A percentile compares a stretch with the other conserved stretches of the same genome.
Conservation (phyloP, 2,329 filamentous ascomycete species). For the Anthostomella pinea region DNA sequence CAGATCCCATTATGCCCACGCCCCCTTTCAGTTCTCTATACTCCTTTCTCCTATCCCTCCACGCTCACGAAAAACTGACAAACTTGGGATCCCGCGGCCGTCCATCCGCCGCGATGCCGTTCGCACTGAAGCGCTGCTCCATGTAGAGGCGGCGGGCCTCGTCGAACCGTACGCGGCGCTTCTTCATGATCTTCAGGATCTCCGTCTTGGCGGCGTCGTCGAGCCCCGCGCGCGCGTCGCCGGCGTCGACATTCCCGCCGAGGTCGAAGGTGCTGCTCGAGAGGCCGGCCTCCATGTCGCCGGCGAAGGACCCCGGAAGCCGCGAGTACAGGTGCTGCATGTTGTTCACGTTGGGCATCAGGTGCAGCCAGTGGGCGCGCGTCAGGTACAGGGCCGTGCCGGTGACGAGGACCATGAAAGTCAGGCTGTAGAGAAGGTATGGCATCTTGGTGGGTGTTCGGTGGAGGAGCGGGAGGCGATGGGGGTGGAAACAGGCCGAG, state of each 20-base stretch:
- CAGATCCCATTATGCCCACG: neutral
- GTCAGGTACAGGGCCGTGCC: slow-evolving; percentile 80
- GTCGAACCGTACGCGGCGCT: slow-evolving; percentile 77
- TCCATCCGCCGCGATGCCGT: slow-evolving; percentile 86
- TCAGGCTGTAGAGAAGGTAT: slow-evolving; percentile 77
- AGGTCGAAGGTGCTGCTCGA: slow-evolving; percentile 83
- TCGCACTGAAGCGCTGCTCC: slow-evolving; percentile 79
- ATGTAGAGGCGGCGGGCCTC: slow-evolving; percentile 85
- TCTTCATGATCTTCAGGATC: slow-evolving; percentile 89
- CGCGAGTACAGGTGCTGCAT: slow-evolving; percentile 65
- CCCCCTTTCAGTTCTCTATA: neutral
- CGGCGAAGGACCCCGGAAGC: slow-evolving; percentile 69
- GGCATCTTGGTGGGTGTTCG: slow-evolving; percentile 53
- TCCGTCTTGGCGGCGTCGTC: slow-evolving; percentile 78
- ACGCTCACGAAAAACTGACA: slow-evolving; percentile 74
- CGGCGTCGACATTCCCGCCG: slow-evolving; percentile 71
- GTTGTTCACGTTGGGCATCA: slow-evolving; percentile 46
- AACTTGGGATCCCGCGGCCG: slow-evolving; percentile 90
- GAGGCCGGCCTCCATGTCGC: slow-evolving; percentile 85
- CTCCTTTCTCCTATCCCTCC: neutral
- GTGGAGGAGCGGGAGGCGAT: slow-evolving; percentile 5
- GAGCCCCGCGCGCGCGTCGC: slow-evolving; percentile 76
- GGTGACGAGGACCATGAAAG: slow-evolving; percentile 66
- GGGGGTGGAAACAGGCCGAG: neutral
- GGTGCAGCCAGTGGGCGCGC: slow-evolving; percentile 71